Conservation (phyloP, 305 asterid species). For the Solanum aculeatissimum region DNA sequence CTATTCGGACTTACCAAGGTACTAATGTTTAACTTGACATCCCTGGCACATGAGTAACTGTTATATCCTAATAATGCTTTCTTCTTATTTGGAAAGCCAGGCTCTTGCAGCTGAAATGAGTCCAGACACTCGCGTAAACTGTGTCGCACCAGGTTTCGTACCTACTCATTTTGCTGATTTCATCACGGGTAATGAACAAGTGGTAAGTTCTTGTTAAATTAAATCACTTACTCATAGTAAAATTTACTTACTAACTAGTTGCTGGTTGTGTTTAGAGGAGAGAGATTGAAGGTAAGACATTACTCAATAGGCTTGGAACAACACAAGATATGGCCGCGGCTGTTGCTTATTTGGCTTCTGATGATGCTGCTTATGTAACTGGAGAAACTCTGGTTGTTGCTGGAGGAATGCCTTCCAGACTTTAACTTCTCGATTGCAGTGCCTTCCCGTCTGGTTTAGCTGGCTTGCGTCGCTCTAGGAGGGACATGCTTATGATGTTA, state of each 20-base stretch:
- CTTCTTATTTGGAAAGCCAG: conserved; percentile 14
- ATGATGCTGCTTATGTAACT: conserved; percentile 78
- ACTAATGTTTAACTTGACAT: not conserved
- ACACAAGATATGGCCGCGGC: conserved; percentile 89
- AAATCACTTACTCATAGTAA: not conserved
- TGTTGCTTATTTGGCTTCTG: conserved; percentile 71
- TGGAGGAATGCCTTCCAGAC: conserved; percentile 89
- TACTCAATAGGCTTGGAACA: conserved; percentile 64
- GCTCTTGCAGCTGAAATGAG: conserved; percentile 90
- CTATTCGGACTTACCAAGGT: conserved; percentile 92
- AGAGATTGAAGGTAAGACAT: conserved; percentile 45
- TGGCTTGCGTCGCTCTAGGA: not conserved
- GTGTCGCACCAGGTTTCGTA: conserved; percentile 92
- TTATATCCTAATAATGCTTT: not conserved
- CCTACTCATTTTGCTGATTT: conserved; percentile 71
- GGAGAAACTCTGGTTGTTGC: conserved; percentile 80
- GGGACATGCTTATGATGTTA: not conserved
- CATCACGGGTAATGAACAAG: conserved; percentile 33
- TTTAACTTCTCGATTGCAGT: conserved; percentile 11
- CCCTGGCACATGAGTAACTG: not conserved
- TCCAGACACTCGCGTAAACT: conserved; percentile 86
- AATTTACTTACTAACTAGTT: not conserved
- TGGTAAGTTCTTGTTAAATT: conserved; percentile 22
- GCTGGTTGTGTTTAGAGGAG: conserved; percentile 30
- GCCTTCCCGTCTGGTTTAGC: not conserved